A percentile compares a stretch with the other conserved stretches of the same genome.
These are phyloP conservation scores for Funneliformis mosseae DNA, from an alignment of 192 early-diverging fungal species.

Conservation along the genomic window DNA sequence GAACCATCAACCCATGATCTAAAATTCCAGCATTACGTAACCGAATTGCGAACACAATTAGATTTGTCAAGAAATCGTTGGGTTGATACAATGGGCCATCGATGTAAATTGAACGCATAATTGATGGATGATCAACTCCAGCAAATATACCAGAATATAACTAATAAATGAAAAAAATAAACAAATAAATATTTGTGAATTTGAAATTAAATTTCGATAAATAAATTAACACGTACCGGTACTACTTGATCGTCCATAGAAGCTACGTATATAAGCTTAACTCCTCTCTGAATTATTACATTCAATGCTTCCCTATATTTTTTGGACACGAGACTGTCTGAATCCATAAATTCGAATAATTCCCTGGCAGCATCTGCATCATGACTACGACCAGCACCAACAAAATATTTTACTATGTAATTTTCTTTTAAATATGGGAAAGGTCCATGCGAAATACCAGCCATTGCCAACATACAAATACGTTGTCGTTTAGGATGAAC, in stretches of 20 bases:
- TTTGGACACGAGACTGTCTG: conserved; percentile 65
- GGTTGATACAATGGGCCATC: conserved; percentile 79
- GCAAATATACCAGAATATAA: conserved; percentile 77
- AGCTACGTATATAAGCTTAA: conserved; percentile 77
- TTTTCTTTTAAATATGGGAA: conserved; percentile 82
- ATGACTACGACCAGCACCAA: conserved; percentile 12
- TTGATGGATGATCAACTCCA: conserved; percentile 71
- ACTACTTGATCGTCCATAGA: conserved; percentile 97
- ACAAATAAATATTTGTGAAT: too few relatives aligned
- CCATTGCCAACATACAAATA: conserved; percentile 86
- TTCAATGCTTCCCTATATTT: conserved; percentile 73
- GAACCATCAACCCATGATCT: conserved; percentile 85
- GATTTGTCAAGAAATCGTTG: conserved; percentile 81
- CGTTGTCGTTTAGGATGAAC: conserved; percentile 71
- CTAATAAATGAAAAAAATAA: neutral
- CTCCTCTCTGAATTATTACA: conserved; percentile 65
- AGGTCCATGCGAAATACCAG: conserved; percentile 90
- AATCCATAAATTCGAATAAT: conserved; percentile 93
- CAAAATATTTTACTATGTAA: conserved; percentile 81
- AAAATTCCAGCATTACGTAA: conserved; percentile 86
- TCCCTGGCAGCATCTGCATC: conserved; percentile 90
- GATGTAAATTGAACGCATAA: conserved; percentile 91
- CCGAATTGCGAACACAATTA: conserved; percentile 85
- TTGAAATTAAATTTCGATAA: neutral
- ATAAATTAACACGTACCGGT: conserved; percentile 50